Evolutionary conservation across 805 yeast species (phyloP).

Genomic region (Metschnikowia similis): DNA sequence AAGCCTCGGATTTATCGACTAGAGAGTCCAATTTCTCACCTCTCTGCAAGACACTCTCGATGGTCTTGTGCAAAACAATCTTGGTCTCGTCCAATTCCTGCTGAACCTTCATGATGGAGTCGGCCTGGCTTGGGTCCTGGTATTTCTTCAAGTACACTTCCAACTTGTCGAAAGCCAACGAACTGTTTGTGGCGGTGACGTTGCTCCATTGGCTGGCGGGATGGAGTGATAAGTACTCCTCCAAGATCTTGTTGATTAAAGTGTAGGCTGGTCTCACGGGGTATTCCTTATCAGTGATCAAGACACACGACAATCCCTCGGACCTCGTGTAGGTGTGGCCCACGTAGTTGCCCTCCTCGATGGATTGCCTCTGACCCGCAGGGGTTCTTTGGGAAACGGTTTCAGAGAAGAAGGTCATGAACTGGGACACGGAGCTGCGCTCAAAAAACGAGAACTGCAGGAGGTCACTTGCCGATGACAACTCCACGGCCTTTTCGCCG

Average conservation of each 20-base stretch:
- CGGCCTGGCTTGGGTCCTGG: slow-evolving; percentile 97
- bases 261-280: slow-evolving; percentile 97
- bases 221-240: slow-evolving; percentile 81
- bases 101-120: slow-evolving; percentile 93
- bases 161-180: slow-evolving; percentile 54
- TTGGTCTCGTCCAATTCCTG: slow-evolving; percentile 97
- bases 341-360: slow-evolving; percentile 85
- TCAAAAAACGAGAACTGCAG: slow-evolving; percentile 88
- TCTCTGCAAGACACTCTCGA: slow-evolving; percentile 88
- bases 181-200: slow-evolving; percentile 42
- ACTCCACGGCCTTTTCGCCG: slow-evolving; percentile 64
- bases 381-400: slow-evolving; percentile 87
- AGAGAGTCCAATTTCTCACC: slow-evolving; percentile 93
- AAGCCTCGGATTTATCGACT: slow-evolving; percentile 93
- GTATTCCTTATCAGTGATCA: slow-evolving; percentile 91
- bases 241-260: slow-evolving; percentile 81
- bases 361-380: slow-evolving; percentile 88
- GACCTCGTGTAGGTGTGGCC: slow-evolving; percentile 89
- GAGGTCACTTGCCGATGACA: slow-evolving; percentile 76
- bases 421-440: slow-evolving; percentile 75
- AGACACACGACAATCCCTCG: slow-evolving; percentile 88
- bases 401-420: slow-evolving; percentile 89
- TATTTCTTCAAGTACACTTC: slow-evolving; percentile 72
- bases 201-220: slow-evolving; percentile 68
- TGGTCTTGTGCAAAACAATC: slow-evolving; percentile 91